These are phyloP conservation scores for Alternaria arbusti DNA, from an alignment of 2,329 filamentous ascomycete genomes.

Conservation along the genomic window DNA sequence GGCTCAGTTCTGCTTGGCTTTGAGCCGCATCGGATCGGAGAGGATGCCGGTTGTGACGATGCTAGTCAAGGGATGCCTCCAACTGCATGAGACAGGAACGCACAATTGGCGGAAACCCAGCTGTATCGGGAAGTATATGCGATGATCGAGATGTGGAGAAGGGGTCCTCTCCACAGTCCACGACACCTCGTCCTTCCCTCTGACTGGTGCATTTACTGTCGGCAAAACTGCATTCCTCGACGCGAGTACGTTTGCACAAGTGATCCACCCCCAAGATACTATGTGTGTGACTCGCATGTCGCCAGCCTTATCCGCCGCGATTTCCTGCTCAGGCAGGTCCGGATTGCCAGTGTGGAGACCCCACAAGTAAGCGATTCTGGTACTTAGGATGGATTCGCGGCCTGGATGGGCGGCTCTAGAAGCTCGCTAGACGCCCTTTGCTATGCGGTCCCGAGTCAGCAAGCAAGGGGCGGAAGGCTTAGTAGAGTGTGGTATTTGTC, in stretches of 20 bases:
- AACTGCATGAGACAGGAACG: background rate
- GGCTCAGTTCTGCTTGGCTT: background rate
- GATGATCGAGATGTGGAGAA: conserved; percentile 6
- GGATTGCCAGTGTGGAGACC: conserved; percentile 10
- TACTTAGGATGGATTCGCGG: conserved; percentile 10
- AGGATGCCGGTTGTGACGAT: background rate
- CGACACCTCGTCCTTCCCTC: background rate
- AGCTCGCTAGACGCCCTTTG: conserved; percentile 31
- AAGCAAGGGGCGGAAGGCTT: conserved; percentile 20
- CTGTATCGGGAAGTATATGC: conserved; percentile 1
- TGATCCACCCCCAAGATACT: background rate
- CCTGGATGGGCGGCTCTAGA: conserved; percentile 17
- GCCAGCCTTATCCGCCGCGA: conserved; percentile 12
- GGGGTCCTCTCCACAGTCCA: conserved; percentile 6
- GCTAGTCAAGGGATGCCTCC: background rate
- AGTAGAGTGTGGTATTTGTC: conserved; percentile 1
- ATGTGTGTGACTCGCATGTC: conserved; percentile 6
- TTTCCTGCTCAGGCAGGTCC: conserved; percentile 14
- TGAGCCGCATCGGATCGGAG: conserved; percentile 14
- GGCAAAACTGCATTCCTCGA: conserved; percentile 5
- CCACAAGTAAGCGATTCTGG: conserved; percentile 10
- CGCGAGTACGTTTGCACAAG: background rate
- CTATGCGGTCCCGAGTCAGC: conserved; percentile 27
- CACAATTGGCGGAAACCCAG: background rate
- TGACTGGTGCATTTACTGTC: conserved; percentile 14